Evolutionary conservation across 1,284 basidiomycete species (phyloP), one percentile per base, ranked within the genome.

Genomic region (Sanghuangporus baumii): DNA sequence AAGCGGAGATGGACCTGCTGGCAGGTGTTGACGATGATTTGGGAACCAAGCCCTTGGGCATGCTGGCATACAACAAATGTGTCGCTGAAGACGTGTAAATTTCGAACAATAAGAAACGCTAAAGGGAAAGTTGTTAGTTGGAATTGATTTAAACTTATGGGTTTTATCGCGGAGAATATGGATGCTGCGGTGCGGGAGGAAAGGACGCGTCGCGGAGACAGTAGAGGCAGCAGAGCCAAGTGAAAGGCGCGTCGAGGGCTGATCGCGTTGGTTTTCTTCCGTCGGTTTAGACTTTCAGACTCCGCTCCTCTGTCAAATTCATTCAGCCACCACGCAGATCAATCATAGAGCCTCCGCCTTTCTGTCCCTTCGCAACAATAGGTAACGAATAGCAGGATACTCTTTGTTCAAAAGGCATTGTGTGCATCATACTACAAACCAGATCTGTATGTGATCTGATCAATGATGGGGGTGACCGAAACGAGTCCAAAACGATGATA

Each of bases 1-100:
- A 68, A 8, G 67, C 67, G 18, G 66, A 67, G 31, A 68, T 59
- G 36, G 64, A 55, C 23, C 68, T 57, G 14, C 31, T 52, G n/a
- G 67, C 12, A 57, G 60, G 34, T 41, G 41, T 23, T 34, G 34
- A 11, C 8, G 47, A 41, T 50, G 20, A 11, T 60, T 48, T 55
- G 20, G 64, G 51, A 55, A 31, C 59, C 31, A 56, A 48, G 54
- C 38, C 23, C 38, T 48, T 55, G 37, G 60, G 37, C 41, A 52
- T 55, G 23, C 16, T 47, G 52, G 50, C 37, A 18, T n/a, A 37
- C n/a, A n/a, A 26, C 23, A 36, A 16, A 23, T 4, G 63, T 60
- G 48, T 56, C 50, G 61, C 61, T 40, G 38, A 37, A 31, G 40
- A 36, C 18, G 18, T 51, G 18, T 48, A 16, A 12, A 41, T 37